Evolutionary conservation across 768 basidiomycete genomes (phyloP), one percentile per base, ranked within the genome.

Genomic region (Termitomyces sp.): DNA sequence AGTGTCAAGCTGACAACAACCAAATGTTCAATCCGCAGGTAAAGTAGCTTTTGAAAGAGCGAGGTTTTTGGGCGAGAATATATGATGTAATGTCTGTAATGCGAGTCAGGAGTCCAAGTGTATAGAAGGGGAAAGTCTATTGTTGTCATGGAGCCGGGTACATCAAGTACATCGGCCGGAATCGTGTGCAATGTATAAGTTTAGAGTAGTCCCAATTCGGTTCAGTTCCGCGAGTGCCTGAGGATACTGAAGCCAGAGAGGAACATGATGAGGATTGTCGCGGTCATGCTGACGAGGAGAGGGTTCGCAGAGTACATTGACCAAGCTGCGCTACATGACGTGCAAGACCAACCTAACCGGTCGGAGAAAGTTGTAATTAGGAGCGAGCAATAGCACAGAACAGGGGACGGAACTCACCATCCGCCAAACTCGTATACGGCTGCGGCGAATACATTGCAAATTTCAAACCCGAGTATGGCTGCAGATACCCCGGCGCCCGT

Each of bases 361-460:
- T 3, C 13, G 0, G 15, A 23, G 51, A 25, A 45, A 15, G 29
- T 16, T 16, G 2, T 18, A 7, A 13, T 43, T 7, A 39, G 36
- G 45, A 43, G 5, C 38, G 13, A 40, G 13, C 32, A 18, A 11
- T 7, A 43, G 7, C 16, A 16, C 45, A 56, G 43, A 57, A 35
- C 16, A 44, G n/a, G n/a, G 29, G 6, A 15, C 22, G 12, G 32
- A 33, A 65, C 75, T 60, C 44, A 77, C 78, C 77, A 73, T 81
- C 77, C 12, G 77, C 67, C 7, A 92, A 64, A 5, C 84, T 77
- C 0, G 86, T 90, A 66, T 93, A 92, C 13, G 77, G 20, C 61
- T 82, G 80, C 0, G 93, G 91, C 0, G 84, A 84, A 64, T 95
- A 97, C 63, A 97, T 70, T 40, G 91, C 92, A 74, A 97, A 96